Percentiles rank a stretch among this genome's conserved stretches.
phyloP scores from a whole-genome alignment of 805 yeast species.

The Saccharomyces jurei region DNA sequence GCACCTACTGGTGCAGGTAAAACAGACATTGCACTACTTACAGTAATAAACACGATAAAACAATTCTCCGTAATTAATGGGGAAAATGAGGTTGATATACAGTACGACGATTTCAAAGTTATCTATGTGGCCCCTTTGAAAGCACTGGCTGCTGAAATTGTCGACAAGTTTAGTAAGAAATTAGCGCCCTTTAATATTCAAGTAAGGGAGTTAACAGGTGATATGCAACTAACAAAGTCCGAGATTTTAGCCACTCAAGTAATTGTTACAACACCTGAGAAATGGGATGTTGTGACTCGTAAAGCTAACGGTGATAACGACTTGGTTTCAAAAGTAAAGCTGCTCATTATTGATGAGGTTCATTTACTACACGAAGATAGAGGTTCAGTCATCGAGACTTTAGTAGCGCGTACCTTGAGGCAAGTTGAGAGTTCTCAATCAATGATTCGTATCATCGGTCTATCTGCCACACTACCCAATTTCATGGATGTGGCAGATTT shows the following conservation, averaged over 20 bases:
- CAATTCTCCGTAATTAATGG: slow-evolving; percentile 55
- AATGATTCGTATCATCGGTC: slow-evolving; percentile 87
- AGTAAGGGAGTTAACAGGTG: slow-evolving; percentile 89
- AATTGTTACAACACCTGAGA: slow-evolving; percentile 91
- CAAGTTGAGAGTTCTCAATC: slow-evolving; percentile 93
- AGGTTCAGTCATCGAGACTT: slow-evolving; percentile 93
- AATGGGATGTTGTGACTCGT: slow-evolving; percentile 96
- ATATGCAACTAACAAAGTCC: slow-evolving; percentile 79
- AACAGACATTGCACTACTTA: slow-evolving; percentile 81
- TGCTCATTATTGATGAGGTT: slow-evolving; percentile 90
- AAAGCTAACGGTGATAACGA: slow-evolving; percentile 86
- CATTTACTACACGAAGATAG: slow-evolving; percentile 95
- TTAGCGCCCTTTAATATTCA: slow-evolving; percentile 77
- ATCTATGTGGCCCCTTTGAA: slow-evolving; percentile 90
- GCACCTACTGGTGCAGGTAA: slow-evolving; percentile 99
- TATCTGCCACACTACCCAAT: slow-evolving; percentile 90
- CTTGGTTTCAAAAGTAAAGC: slow-evolving; percentile 71
- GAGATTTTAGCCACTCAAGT: slow-evolving; percentile 79
- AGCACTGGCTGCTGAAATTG: slow-evolving; percentile 94
- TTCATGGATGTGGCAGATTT: slow-evolving; percentile 92
- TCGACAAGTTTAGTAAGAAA: slow-evolving; percentile 73
- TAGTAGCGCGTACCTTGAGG: slow-evolving; percentile 87
- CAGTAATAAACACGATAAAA: slow-evolving; percentile 70
- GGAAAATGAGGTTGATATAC: slow-evolving; percentile 51
- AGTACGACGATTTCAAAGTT: slow-evolving; percentile 79